phyloP scores from a whole-genome alignment of 805 yeast genomes.

The Wickerhamomyces queroliae region DNA sequence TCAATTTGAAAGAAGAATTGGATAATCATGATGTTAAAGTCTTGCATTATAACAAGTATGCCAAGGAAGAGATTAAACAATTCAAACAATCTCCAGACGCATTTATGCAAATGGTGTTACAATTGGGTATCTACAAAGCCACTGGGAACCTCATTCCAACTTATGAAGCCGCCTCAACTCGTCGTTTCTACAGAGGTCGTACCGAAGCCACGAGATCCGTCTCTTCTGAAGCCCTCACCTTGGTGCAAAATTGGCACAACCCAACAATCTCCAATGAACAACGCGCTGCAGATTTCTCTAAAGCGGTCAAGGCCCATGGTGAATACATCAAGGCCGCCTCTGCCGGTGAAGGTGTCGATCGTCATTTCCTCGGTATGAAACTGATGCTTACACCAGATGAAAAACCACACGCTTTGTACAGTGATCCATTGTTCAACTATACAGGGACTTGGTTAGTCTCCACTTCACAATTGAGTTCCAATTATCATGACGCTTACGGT shows the following conservation, averaged over 20 bases:
- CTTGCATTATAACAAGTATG: slow-evolving; percentile 78
- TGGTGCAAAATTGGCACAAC: slow-evolving; percentile 72
- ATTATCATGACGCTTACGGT: slow-evolving; percentile 86
- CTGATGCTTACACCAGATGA: slow-evolving; percentile 58
- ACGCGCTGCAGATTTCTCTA: slow-evolving; percentile 62
- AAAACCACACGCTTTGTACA: slow-evolving; percentile 55
- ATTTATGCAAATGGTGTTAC: slow-evolving; percentile 83
- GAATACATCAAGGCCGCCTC: slow-evolving; percentile 71
- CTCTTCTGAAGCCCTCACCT: slow-evolving; percentile 59
- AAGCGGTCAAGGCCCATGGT: slow-evolving; percentile 71
- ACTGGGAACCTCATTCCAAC: slow-evolving; percentile 82
- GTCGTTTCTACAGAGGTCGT: slow-evolving; percentile 83
- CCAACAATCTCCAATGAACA: slow-evolving; percentile 38
- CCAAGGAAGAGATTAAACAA: slow-evolving; percentile 78
- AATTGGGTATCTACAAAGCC: slow-evolving; percentile 82
- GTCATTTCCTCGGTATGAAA: slow-evolving; percentile 88
- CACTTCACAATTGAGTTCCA: slow-evolving; percentile 84
- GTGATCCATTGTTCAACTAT: slow-evolving; percentile 71
- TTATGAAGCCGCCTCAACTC: slow-evolving; percentile 93
- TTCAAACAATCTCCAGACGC: slow-evolving; percentile 92
- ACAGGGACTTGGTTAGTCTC: slow-evolving; percentile 83
- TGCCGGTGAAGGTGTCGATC: slow-evolving; percentile 84
- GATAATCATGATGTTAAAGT: slow-evolving; percentile 68
- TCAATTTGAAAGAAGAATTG: slow-evolving; percentile 46
- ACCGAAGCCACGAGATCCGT: slow-evolving; percentile 92